Conservation (phyloP, 164 flowering plant species). For the Santalum album region DNA sequence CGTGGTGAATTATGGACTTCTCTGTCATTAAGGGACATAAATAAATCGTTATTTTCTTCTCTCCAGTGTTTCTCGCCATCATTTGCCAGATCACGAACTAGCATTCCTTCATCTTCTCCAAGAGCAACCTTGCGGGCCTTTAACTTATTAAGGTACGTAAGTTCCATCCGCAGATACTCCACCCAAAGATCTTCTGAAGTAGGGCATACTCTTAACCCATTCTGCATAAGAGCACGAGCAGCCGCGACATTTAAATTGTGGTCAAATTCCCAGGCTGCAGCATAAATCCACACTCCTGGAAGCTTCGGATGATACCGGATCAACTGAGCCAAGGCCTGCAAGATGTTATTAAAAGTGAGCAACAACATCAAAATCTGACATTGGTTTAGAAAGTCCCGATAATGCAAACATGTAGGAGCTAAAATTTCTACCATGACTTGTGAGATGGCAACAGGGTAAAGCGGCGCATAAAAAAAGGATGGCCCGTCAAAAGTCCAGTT, state of each 20-base stretch:
- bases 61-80: conserved; percentile 56
- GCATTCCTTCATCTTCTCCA: conserved; percentile 59
- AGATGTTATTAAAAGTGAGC: background rate
- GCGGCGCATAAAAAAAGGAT: no score
- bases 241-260: conserved; percentile 61
- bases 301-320: conserved; percentile 84
- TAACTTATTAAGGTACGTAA: conserved; percentile 77
- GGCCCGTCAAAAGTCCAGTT: no score
- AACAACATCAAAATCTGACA: no score
- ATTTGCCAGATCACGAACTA: conserved; percentile 22
- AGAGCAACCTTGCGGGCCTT: conserved; percentile 71
- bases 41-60: conserved; percentile 67
- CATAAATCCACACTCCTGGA: conserved; percentile 92
- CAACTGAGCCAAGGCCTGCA: conserved; percentile 68
- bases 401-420: no score
- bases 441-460: no score
- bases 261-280: conserved; percentile 96
- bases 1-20: conserved; percentile 18
- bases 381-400: no score
- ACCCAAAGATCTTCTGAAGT: conserved; percentile 83
- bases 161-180: conserved; percentile 92
- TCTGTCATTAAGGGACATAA: conserved; percentile 46
- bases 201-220: conserved; percentile 76
- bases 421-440: no score
- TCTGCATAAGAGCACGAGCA: conserved; percentile 86